Base-by-base conservation (phyloP, 495 filamentous ascomycete species). In the Talaromyces liani region DNA sequence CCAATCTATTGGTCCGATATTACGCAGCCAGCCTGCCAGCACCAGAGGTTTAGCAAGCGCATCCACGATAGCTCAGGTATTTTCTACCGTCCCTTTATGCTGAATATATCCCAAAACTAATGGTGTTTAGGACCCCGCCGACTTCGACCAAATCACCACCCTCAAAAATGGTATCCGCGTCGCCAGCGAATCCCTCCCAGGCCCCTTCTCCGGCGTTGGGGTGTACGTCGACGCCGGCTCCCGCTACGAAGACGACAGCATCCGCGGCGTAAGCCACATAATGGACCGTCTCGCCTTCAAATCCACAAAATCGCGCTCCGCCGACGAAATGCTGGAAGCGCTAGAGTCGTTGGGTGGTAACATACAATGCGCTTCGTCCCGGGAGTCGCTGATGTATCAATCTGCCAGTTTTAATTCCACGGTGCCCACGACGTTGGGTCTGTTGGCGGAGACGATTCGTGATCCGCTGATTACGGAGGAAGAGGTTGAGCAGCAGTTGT, bases 381-480 rank as follows among this genome's bases (percentile, higher is more conserved):
- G 94, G 47, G 94, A 99, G 73, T 91, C 92, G 22, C 84, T 99
- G 71, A 98, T 99, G 94, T 99, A 99, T 78, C 95, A 98, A 74
- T 89, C 91, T 5, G 95, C 94, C 39, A 97, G 91, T 61, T 99
- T 99, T 84, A 99, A 99, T 77, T 88, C 89, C 10, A 86, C 93
- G 4, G 91, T 98, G 25, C 87, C 91, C 14, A 85, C 85, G 16
- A 90, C 94, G 27, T 82, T 94, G 9, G 95, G 82, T 9, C 78
- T 99, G 27, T 82, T 99, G 29, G 95, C 94, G 31, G 94, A 99
- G 68, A 99, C 94, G 9, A 93, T 99, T 49, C 88, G 91, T 56
- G 87, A 96, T 65, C 92, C 94, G 9, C 75, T 86, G 36, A 89
- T 98, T 63, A 94, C 89, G n/a, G 90, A 97, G 45, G 87, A 92